These are phyloP conservation scores for Radiomyces spectabilis DNA, from an alignment of 192 early-diverging fungal species.

Conservation along the genomic window DNA sequence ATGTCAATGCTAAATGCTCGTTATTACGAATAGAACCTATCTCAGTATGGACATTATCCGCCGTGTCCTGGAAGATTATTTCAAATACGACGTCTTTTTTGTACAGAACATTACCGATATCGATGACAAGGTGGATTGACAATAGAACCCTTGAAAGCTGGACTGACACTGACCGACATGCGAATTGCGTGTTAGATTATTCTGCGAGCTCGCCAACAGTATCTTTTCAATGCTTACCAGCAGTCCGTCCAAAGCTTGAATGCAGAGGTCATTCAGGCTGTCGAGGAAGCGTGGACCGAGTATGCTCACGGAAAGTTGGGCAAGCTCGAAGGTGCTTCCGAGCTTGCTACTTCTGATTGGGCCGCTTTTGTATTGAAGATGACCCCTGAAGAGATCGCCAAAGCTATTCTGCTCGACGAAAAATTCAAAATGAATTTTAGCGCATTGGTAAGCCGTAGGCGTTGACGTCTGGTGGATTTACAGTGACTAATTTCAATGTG, in stretches of 20 bases:
- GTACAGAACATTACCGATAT: constrained; percentile 99
- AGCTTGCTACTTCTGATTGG: constrained; percentile 44
- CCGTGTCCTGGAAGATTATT: constrained; percentile 91
- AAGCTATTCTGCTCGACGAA: constrained; percentile 29
- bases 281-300: constrained; percentile 49
- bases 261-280: constrained; percentile 44
- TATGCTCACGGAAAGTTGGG: constrained; percentile 57
- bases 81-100: constrained; percentile 87
- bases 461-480: too few relatives aligned
- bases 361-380: constrained; percentile 43
- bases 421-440: constrained; percentile 75
- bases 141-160: background rate
- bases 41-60: constrained; percentile 90
- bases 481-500: background rate
- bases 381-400: constrained; percentile 35
- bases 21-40: constrained; percentile 76
- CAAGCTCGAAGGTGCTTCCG: constrained; percentile 41
- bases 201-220: constrained; percentile 75
- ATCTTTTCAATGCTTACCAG: constrained; percentile 62
- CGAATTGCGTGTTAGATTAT: constrained; percentile 59
- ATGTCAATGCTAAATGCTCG: too few relatives aligned
- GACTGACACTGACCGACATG: background rate
- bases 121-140: constrained; percentile 75
- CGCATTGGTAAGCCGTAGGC: constrained; percentile 45
- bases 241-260: constrained; percentile 26